Evolutionary conservation across 306 rosid genomes (phyloP).

Genomic region (Sindora glabra): DNA sequence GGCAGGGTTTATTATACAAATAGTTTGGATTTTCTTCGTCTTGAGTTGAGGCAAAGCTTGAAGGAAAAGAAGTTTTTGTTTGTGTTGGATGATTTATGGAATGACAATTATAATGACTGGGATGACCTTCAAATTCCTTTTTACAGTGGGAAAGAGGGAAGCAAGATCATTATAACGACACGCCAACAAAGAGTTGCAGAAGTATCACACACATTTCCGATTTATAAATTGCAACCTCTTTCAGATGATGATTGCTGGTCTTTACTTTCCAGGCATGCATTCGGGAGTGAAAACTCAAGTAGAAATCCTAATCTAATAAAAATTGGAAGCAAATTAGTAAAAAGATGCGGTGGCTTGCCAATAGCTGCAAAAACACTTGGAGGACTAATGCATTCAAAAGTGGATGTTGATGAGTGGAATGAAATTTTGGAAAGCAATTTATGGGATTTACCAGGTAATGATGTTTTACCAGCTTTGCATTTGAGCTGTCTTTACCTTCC

Average conservation of each 20-base stretch:
- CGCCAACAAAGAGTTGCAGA: slow-evolving; percentile 10
- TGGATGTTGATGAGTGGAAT: slow-evolving; percentile 16
- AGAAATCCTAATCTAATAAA: neutral
- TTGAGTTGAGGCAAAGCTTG: neutral
- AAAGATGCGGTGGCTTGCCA: slow-evolving; percentile 36
- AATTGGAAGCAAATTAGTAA: slow-evolving; percentile 27
- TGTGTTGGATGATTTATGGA: slow-evolving; percentile 26
- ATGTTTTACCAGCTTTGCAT: slow-evolving; percentile 36
- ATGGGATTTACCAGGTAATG: slow-evolving; percentile 31
- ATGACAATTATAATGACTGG: slow-evolving; percentile 11
- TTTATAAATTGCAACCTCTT: slow-evolving; percentile 1
- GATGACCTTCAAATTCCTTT: neutral
- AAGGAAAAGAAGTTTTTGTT: neutral
- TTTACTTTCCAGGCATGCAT: slow-evolving; percentile 16
- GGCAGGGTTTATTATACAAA: neutral
- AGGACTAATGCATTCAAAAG: slow-evolving; percentile 31
- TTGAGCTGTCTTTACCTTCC: slow-evolving; percentile 36
- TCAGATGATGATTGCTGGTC: slow-evolving; percentile 2
- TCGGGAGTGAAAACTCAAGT: neutral
- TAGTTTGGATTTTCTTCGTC: slow-evolving; percentile 4
- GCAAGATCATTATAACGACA: slow-evolving; percentile 26
- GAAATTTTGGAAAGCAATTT: slow-evolving; percentile 30
- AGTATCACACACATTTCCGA: neutral
- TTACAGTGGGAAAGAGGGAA: slow-evolving; percentile 18
- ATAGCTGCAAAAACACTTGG: slow-evolving; percentile 33